Percentiles rank a stretch among this genome's conserved stretches.
Conservation (phyloP, 495 filamentous ascomycete species). For the Hypoxylon fragiforme region DNA sequence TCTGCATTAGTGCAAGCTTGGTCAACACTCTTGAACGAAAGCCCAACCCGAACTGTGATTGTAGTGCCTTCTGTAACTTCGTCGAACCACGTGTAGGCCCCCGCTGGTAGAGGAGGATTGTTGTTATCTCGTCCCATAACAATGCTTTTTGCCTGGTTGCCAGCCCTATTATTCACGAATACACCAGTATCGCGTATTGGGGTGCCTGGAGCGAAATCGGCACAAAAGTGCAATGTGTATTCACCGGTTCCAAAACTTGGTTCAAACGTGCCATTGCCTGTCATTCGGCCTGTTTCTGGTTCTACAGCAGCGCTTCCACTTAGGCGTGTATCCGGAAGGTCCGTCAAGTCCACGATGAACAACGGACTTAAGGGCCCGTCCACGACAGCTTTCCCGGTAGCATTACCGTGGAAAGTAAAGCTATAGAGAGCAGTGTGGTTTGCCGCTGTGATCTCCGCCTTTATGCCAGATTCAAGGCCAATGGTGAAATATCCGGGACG, state of each 20-base stretch:
- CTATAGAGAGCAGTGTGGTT: constrained; percentile 66
- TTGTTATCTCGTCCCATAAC: constrained; percentile 56
- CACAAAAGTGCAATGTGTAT: constrained; percentile 63
- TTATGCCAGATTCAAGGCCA: constrained; percentile 56
- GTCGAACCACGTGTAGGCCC: constrained; percentile 61
- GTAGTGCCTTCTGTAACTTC: constrained; percentile 44
- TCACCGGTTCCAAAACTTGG: constrained; percentile 68
- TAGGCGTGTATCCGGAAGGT: constrained; percentile 61
- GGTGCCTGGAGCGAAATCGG: constrained; percentile 62
- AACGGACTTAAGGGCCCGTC: constrained; percentile 56
- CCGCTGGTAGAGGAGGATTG: constrained; percentile 60
- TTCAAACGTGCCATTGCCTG: constrained; percentile 61
- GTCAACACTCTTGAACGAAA: constrained; percentile 65
- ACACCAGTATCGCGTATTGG: constrained; percentile 61
- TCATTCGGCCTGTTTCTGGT: constrained; percentile 57
- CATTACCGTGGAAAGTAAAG: constrained; percentile 59
- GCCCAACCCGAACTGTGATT: constrained; percentile 59
- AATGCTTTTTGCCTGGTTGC: constrained; percentile 52
- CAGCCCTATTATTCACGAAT: constrained; percentile 59
- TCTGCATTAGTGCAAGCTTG: constrained; percentile 66
- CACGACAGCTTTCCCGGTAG: constrained; percentile 31
- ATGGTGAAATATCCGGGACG: constrained; percentile 67
- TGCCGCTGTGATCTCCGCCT: constrained; percentile 65
- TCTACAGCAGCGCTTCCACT: constrained; percentile 59
- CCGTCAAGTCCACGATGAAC: constrained; percentile 63